These are phyloP conservation scores for Leccinum imitatum DNA, from an alignment of 768 basidiomycete genomes.

Conservation along the genomic window DNA sequence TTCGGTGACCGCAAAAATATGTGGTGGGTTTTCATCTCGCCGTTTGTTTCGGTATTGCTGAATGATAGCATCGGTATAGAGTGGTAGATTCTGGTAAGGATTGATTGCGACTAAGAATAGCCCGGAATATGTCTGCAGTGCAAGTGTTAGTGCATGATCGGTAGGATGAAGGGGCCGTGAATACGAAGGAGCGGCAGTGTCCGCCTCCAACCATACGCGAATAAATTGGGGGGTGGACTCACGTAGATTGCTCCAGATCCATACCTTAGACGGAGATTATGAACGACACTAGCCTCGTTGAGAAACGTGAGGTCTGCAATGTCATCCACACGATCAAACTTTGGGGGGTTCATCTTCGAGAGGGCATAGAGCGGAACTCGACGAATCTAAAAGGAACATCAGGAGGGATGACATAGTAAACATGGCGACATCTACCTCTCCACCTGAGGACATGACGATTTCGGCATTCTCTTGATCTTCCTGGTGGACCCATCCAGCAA, in stretches of 20 bases:
- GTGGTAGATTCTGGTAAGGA: slow-evolving; percentile 88
- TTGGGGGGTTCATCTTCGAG: slow-evolving; percentile 97
- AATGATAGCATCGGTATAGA: slow-evolving; percentile 86
- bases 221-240: slow-evolving; percentile 33
- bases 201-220: slow-evolving; percentile 1
- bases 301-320: slow-evolving; percentile 97
- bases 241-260: slow-evolving; percentile 92
- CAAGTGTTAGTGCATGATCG: slow-evolving; percentile 13
- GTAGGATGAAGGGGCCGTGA: slow-evolving; percentile 4
- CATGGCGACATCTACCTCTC: slow-evolving; percentile 56
- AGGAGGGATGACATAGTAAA: slow-evolving; percentile 1
- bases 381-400: slow-evolving; percentile 45
- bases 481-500: slow-evolving; percentile 89
- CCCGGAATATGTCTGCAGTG: slow-evolving; percentile 81
- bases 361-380: slow-evolving; percentile 75
- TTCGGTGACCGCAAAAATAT: slow-evolving; percentile 97
- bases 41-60: slow-evolving; percentile 90
- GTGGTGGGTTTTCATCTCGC: slow-evolving; percentile 90
- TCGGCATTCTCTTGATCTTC: slow-evolving; percentile 84
- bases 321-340: slow-evolving; percentile 96
- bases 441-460: slow-evolving; percentile 80
- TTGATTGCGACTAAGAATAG: slow-evolving; percentile 98
- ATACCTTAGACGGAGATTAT: slow-evolving; percentile 91
- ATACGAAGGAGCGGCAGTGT: slow-evolving; percentile 5
- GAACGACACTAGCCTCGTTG: slow-evolving; percentile 98